Conservation (phyloP, 2,329 filamentous ascomycete genomes). For the Reticulascus tulasneorum region DNA sequence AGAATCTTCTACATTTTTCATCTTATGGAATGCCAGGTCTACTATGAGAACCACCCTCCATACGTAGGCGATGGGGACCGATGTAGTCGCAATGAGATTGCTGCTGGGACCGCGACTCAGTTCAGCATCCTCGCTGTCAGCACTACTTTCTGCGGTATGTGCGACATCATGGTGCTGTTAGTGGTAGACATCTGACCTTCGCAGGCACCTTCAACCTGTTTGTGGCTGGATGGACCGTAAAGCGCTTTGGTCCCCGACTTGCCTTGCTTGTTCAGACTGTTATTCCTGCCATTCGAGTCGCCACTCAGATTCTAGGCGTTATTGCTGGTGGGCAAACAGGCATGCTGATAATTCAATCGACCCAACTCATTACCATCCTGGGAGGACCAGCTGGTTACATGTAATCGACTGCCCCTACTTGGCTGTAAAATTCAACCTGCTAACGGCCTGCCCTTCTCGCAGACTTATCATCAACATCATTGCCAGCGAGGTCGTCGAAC, state of each 20-base stretch:
- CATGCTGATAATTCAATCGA: constrained; percentile 65
- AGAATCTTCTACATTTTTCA: constrained; percentile 62
- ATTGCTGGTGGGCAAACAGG: constrained; percentile 55
- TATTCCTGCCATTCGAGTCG: constrained; percentile 60
- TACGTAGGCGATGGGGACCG: constrained; percentile 44
- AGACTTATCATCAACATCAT: constrained; percentile 64
- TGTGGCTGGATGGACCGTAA: constrained; percentile 63
- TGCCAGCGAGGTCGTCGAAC: constrained; percentile 60
- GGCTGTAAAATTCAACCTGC: neutral
- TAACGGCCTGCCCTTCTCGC: constrained; percentile 2
- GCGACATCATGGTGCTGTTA: too few relatives aligned
- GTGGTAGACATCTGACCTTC: too few relatives aligned
- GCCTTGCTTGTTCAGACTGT: constrained; percentile 61
- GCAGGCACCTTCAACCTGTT: constrained; percentile 66
- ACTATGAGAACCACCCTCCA: constrained; percentile 56
- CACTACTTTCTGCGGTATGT: constrained; percentile 66
- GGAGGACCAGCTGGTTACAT: constrained; percentile 68
- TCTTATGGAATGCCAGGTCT: constrained; percentile 68
- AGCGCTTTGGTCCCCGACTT: constrained; percentile 58
- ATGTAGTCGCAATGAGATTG: constrained; percentile 59
- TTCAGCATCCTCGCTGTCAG: constrained; percentile 63
- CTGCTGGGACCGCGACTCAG: constrained; percentile 59
- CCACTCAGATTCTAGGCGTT: constrained; percentile 62
- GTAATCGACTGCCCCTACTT: constrained; percentile 19
- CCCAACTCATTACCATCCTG: constrained; percentile 63